Evolutionary conservation across 78 protist genomes (phyloP), one percentile per base, ranked within the genome.

Genomic region (Dictyostelium firmibasis): DNA sequence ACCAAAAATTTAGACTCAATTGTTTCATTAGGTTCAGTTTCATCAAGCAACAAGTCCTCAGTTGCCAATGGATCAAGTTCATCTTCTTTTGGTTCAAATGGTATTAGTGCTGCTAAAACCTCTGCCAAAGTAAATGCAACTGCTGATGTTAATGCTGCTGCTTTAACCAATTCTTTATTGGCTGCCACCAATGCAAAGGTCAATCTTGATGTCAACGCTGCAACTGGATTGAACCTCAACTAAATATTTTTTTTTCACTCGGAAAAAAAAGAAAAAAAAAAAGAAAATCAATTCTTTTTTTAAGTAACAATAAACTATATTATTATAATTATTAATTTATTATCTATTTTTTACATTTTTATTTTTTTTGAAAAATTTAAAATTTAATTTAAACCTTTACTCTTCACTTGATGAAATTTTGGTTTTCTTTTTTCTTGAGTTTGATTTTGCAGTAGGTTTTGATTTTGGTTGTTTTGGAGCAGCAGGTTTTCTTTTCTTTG

Each of bases 401-500:
- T 67, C 75, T 67, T 67, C 75, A 27, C 18, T 27, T 27, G 75
- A 67, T 11, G 75, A 67, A 67, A 27, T 11, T 27, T 18, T 74
- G 4, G 20, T 74, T 47, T 83, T 83, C 75, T 64, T 83, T 36
- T 23, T 83, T 36, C 78, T 64, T 31, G 72, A 33, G 33, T 31
- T 67, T 38, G 88, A 33, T 64, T 35, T 64, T 16, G 88, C 43
- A n/a, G 64, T 4, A 25, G 50, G 50, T 35, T 41, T 77, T 41
- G 83, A 16, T 77, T 43, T 77, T 72, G 38, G 79, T 72, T 29
- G 47, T 72, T 72, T 72, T 72, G 79, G 79, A 16, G 7, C 75
- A 5, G n/a, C n/a, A 2, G 78, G 29, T 64, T 83, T 83, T 64
- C 88, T 57, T 41, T 83, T 83, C 23, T 64, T 83, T 72, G 35